phyloP scores from a whole-genome alignment of 768 basidiomycete species.

The Phallus indusiatus region DNA sequence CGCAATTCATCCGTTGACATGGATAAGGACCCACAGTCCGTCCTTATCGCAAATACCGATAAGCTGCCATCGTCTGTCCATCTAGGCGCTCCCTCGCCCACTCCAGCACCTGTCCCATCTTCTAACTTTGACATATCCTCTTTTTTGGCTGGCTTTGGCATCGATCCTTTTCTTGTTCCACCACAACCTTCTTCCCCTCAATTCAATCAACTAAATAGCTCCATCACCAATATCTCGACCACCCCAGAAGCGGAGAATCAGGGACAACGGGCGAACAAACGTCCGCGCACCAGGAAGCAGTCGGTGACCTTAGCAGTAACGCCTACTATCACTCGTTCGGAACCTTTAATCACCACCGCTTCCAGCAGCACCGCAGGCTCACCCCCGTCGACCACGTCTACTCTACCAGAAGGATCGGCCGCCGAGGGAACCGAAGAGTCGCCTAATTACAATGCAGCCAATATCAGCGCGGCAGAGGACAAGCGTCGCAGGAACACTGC shows the following conservation, averaged over 20 bases:
- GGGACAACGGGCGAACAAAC: slow-evolving; percentile 31
- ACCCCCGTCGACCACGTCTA: slow-evolving; percentile 22
- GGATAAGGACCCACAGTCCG: slow-evolving; percentile 18
- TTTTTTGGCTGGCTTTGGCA: slow-evolving; percentile 29
- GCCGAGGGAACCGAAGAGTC: slow-evolving; percentile 1
- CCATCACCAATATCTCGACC: slow-evolving; percentile 68
- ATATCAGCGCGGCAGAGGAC: slow-evolving; percentile 61
- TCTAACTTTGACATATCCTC: slow-evolving; percentile 33
- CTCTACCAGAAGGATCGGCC: background rate
- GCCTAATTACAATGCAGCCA: slow-evolving; percentile 13
- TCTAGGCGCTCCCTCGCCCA: slow-evolving; percentile 20
- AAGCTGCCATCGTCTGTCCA: slow-evolving; percentile 1
- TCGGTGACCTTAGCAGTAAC: slow-evolving; percentile 14
- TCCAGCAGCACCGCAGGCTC: slow-evolving; percentile 34
- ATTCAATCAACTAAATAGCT: slow-evolving; percentile 21
- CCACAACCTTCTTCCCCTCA: slow-evolving; percentile 16
- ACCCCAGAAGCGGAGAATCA: slow-evolving; percentile 31
- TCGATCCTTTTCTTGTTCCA: slow-evolving; percentile 33
- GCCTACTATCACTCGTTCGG: slow-evolving; percentile 12
- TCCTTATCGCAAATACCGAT: slow-evolving; percentile 39
- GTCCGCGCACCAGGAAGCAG: slow-evolving; percentile 13
- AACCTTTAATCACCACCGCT: slow-evolving; percentile 23
- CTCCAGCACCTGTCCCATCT: slow-evolving; percentile 18
- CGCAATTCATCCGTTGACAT: background rate
- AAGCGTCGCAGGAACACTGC: slow-evolving; percentile 92